These are phyloP conservation scores for Cadophora sp. DNA, from an alignment of 2,329 filamentous ascomycete genomes.

Conservation along the genomic window DNA sequence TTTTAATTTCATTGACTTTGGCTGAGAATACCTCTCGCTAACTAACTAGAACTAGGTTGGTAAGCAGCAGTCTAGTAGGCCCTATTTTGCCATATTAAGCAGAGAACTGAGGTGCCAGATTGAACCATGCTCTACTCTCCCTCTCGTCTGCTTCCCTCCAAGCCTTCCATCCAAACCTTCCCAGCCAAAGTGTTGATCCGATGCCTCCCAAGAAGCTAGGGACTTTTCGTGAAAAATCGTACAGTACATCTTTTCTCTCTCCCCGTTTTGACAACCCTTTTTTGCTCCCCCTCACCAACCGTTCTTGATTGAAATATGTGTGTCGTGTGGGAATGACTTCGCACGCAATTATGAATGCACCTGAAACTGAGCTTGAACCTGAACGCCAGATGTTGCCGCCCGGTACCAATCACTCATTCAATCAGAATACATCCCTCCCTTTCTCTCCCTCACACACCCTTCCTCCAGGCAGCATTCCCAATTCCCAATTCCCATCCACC, in stretches of 20 bases:
- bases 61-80: too few relatives aligned
- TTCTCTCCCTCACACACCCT: background rate
- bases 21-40: too few relatives aligned
- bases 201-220: background rate
- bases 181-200: background rate
- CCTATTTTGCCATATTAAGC: too few relatives aligned
- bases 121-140: too few relatives aligned
- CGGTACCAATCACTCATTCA: constrained; percentile 5
- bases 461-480: background rate
- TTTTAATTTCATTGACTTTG: too few relatives aligned
- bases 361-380: constrained; percentile 24
- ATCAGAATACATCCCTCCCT: background rate
- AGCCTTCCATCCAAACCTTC: too few relatives aligned
- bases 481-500: background rate
- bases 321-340: background rate
- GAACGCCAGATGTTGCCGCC: constrained; percentile 32
- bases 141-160: too few relatives aligned
- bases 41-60: too few relatives aligned
- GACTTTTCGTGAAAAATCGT: background rate
- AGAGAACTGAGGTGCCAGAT: too few relatives aligned
- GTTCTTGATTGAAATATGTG: background rate
- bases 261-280: background rate
- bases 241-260: background rate
- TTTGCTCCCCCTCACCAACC: background rate
- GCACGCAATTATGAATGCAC: background rate